These are phyloP conservation scores for Entamoeba moshkovskii DNA, from an alignment of 208 protist genomes.

Conservation along the genomic window DNA sequence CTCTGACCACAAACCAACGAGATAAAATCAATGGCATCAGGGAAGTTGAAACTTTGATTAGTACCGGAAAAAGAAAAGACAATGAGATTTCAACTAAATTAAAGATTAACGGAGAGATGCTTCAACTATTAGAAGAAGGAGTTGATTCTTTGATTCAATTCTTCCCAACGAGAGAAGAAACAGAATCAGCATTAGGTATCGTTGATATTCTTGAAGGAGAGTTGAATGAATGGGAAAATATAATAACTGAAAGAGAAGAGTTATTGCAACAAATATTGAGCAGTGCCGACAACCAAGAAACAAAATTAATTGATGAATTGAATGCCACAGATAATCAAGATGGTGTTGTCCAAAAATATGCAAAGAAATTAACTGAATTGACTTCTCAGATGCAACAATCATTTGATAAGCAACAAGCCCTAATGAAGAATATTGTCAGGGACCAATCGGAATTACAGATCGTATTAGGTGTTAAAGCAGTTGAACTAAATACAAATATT, in stretches of 20 bases:
- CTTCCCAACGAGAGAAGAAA: background rate
- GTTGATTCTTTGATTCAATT: background rate
- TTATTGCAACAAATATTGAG: background rate
- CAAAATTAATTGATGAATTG: background rate
- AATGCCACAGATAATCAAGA: background rate
- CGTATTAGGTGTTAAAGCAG: background rate
- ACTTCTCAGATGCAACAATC: background rate
- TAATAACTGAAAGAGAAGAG: background rate
- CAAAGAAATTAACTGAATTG: background rate
- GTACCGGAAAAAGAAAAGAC: background rate
- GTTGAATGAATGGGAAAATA: background rate
- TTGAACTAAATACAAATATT: background rate
- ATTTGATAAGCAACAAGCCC: background rate
- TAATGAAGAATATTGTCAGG: background rate
- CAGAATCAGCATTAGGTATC: background rate
- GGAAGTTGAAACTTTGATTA: background rate
- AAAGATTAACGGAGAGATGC: background rate
- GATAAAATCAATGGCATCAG: background rate
- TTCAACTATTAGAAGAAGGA: background rate
- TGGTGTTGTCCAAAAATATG: background rate
- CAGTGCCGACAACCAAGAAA: background rate
- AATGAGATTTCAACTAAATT: background rate
- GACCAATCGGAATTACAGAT: background rate
- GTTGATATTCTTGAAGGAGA: background rate
- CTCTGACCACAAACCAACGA: background rate